Evolutionary conservation across 495 filamentous ascomycete genomes (phyloP), one percentile per base, ranked within the genome.

Genomic region (Delitschia confertaspora): DNA sequence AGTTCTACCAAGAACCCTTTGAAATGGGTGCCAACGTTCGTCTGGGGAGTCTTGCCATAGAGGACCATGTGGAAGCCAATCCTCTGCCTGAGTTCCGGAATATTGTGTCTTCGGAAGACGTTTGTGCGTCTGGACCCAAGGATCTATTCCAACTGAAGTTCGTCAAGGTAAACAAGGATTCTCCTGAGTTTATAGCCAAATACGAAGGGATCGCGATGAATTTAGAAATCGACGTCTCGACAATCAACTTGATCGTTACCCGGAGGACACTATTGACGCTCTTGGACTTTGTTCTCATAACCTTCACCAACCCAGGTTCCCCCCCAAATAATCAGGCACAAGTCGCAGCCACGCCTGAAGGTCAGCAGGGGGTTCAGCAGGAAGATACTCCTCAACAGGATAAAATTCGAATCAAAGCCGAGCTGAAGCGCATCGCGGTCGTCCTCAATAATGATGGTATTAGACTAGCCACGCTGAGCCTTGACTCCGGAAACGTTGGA

Each of bases 401-500:
- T 43, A 86, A 83, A 50, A 77, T 85, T 48, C 74, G 79, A 16
- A 88, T 98, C 65, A 94, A 93, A 66, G 78, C 93, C 18, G 79
- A 93, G 44, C 66, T 98, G 32, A 87, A 93, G 65, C 91, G 85
- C 68, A 93, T 98, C 55, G 74, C 82, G 10, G 71, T 96, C 36
- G 88, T 98, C 51, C 74, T 98, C n/a, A 98, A 98, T 60, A 95
- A 98, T 55, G 91, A 98, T 57, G 93, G 91, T 3, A 93, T 96
- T 38, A 79, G 89, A 20, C 71, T 98, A 13, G 91, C 89, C 31
- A 96, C 91, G 0, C 66, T 98, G 18, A 93, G 84, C 56, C 79
- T 98, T 46, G 88, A 84, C 44, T 86, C 87, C 38, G 91, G 85
- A 7, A 81, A 95, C 64, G 81, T 95, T 33, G 85, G 83, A 9